Percentiles rank a stretch among this genome's conserved stretches.
Conservation (phyloP, 2,329 filamentous ascomycete species). For the Metarhizium brunneum region DNA sequence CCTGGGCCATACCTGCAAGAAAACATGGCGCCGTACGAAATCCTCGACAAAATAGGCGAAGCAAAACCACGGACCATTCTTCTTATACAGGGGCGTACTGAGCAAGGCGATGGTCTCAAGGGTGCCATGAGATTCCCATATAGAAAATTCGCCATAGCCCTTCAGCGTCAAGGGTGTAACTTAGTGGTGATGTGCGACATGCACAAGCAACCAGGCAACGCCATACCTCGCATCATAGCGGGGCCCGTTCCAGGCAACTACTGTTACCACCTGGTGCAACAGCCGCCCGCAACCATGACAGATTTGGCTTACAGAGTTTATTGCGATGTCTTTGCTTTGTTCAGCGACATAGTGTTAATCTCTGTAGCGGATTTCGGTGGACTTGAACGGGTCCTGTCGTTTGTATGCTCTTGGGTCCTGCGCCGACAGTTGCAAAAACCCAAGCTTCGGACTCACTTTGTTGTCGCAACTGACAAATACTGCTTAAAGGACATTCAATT, state of each 20-base stretch:
- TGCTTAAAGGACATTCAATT: not conserved
- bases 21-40: not conserved
- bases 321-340: not conserved
- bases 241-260: not conserved
- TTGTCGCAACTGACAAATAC: not conserved
- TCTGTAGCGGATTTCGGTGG: not conserved
- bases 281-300: not conserved
- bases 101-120: no score
- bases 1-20: not conserved
- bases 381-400: not conserved
- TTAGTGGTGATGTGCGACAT: not conserved
- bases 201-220: not conserved
- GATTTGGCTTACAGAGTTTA: not conserved
- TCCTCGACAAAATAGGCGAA: not conserved
- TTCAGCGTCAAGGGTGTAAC: not conserved
- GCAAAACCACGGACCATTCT: not conserved
- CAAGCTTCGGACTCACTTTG: not conserved
- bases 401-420: not conserved
- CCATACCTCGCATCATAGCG: not conserved
- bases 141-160: not conserved
- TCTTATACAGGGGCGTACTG: not conserved
- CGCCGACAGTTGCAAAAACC: not conserved
- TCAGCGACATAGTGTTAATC: not conserved
- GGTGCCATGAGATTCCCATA: not conserved
- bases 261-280: not conserved